These are phyloP conservation scores for Ceratobasidium sp. DNA, from an alignment of 1,284 basidiomycete genomes.

Conservation along the genomic window DNA sequence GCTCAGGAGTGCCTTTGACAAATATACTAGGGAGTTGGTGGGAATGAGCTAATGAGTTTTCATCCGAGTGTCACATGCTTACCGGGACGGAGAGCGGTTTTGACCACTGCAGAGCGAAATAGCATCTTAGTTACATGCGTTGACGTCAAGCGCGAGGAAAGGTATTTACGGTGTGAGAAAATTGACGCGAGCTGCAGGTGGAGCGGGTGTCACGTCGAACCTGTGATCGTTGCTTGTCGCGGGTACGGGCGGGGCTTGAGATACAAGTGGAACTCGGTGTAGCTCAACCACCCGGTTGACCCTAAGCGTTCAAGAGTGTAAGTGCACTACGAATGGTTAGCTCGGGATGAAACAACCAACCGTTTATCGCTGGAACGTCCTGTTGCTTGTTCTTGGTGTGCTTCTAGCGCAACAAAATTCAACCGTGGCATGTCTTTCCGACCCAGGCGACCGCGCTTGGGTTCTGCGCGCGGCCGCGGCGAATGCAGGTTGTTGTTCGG, in stretches of 20 bases:
- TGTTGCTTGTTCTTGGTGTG: constrained; percentile 32
- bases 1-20: constrained; percentile 31
- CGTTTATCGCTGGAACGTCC: constrained; percentile 6
- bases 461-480: background rate
- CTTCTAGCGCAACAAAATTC: constrained; percentile 41
- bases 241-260: background rate
- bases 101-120: background rate
- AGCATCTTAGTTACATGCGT: background rate
- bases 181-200: background rate
- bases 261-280: background rate
- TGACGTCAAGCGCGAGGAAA: background rate
- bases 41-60: background rate
- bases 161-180: constrained; percentile 3
- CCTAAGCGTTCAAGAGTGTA: background rate
- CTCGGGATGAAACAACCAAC: background rate
- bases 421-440: constrained; percentile 12
- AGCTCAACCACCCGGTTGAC: background rate
- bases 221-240: background rate
- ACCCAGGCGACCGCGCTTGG: constrained; percentile 5
- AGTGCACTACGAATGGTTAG: background rate
- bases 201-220: background rate
- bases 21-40: constrained; percentile 5
- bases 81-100: constrained; percentile 19
- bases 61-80: background rate
- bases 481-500: constrained; percentile 12